Base-by-base conservation (phyloP, 257 asterid genomes). In the Paraleonurus japonicus region DNA sequence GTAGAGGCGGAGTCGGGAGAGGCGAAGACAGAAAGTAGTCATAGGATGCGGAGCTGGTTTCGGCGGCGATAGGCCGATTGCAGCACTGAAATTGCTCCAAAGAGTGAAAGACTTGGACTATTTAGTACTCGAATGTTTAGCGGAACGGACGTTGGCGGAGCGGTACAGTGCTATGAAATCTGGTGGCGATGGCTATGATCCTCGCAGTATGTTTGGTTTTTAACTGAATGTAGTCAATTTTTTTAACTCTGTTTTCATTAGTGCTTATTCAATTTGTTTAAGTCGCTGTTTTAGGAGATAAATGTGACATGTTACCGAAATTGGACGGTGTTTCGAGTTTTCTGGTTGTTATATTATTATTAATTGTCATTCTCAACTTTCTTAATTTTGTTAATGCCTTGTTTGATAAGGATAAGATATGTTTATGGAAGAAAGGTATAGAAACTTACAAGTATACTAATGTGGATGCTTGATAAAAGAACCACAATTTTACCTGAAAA, bases 41-140 rank as follows among this genome's bases (percentile, higher is more conserved):
- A 80, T 95, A 28, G 99, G 99, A 65, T 95, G 98, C 79, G 99
- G 99, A 65, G 99, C 99, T 78, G 99, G 99, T 43, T 95, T 95
- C 33, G 89, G 96, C 64, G 99, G 99, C 43, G 99, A 95, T 78
- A 84, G 99, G 48, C 96, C 98, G 53, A 33, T 78, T 39, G 98
- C 99, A 37, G 98, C 99, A 16, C 74, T 95, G 59, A 95, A 90
- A 80, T 77, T 95, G 84, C 94, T 95, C 71, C 87, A 80, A 61
- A 85, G 94, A 79, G 98, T 89, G 68, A 71, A 81, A 47, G 88
- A 89, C 61, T 84, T 92, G 53, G 90, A 95, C 75, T 95, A 95
- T 80, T 72, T 92, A 50, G 95, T 92, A 58, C 96, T 95, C 64
- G 99, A 95, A 75, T 95, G 99, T 87, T 84, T 92, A 61, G 99